phyloP scores from a whole-genome alignment of 202 grass and related monocot species.

The Hordeum pubiflorum region DNA sequence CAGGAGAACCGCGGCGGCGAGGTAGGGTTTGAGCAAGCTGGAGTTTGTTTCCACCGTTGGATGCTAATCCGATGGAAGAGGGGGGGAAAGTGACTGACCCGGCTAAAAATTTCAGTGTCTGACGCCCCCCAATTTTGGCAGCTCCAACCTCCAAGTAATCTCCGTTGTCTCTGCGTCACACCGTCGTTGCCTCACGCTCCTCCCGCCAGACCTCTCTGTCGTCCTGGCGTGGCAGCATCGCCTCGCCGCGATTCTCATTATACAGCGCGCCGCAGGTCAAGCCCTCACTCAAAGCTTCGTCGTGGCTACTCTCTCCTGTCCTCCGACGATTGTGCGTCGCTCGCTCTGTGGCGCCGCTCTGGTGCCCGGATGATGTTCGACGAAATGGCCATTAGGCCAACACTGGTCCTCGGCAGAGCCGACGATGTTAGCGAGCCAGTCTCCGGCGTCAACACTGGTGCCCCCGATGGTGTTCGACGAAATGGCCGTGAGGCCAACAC shows the following conservation, averaged over 20 bases:
- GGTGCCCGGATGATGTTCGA: background rate
- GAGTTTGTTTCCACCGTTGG: too few relatives aligned
- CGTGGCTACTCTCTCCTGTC: background rate
- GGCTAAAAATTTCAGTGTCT: too few relatives aligned
- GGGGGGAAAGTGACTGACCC: too few relatives aligned
- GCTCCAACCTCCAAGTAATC: too few relatives aligned
- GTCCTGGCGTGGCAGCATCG: background rate
- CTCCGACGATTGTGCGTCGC: background rate
- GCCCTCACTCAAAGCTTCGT: background rate
- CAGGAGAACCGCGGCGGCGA: too few relatives aligned
- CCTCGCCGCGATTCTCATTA: background rate
- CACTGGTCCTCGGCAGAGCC: background rate
- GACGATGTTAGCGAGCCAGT: background rate
- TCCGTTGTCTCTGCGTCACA: too few relatives aligned
- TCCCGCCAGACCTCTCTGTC: too few relatives aligned
- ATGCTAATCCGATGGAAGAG: too few relatives aligned
- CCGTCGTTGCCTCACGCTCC: too few relatives aligned
- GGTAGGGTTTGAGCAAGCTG: too few relatives aligned
- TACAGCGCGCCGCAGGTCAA: background rate
- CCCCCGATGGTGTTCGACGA: background rate
- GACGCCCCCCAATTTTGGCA: too few relatives aligned
- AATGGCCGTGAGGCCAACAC: too few relatives aligned
- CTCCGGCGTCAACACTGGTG: background rate
- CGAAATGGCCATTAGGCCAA: background rate
- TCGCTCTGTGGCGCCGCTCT: background rate